These are phyloP conservation scores for Mortierella sp. DNA, from an alignment of 371 early-diverging fungal species.

Conservation along the genomic window DNA sequence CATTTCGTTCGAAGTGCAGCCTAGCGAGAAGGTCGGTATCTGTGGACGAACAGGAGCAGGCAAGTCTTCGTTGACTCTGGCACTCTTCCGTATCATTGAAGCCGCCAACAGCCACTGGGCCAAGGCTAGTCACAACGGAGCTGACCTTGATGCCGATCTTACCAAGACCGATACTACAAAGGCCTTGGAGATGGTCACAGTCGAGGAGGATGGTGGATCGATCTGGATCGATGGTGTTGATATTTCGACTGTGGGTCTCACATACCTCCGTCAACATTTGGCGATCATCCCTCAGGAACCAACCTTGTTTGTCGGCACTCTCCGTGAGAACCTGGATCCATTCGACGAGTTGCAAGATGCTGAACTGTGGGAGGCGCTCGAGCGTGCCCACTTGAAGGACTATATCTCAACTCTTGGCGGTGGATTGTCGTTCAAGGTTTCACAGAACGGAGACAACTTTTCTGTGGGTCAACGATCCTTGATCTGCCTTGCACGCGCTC, in stretches of 20 bases:
- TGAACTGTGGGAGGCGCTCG: slow-evolving; percentile 73
- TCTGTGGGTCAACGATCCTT: slow-evolving; percentile 78
- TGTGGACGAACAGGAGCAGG: slow-evolving; percentile 74
- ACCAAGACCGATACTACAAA: not conserved
- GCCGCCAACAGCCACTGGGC: slow-evolving; percentile 55
- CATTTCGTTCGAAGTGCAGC: slow-evolving; percentile 61
- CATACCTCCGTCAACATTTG: slow-evolving; percentile 69
- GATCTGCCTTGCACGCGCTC: slow-evolving; percentile 72
- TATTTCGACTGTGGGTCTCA: slow-evolving; percentile 67
- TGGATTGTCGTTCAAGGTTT: slow-evolving; percentile 60
- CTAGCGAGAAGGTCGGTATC: slow-evolving; percentile 69
- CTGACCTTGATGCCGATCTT: slow-evolving; percentile 6
- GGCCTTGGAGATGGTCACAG: slow-evolving; percentile 31
- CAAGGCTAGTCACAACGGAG: slow-evolving; percentile 30
- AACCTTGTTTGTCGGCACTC: slow-evolving; percentile 67
- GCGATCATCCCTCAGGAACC: slow-evolving; percentile 82
- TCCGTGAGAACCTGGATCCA: slow-evolving; percentile 74
- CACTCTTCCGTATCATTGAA: slow-evolving; percentile 77
- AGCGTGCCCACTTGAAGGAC: slow-evolving; percentile 57
- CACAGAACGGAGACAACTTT: slow-evolving; percentile 69
- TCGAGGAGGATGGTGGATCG: slow-evolving; percentile 69
- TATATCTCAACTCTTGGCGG: slow-evolving; percentile 28
- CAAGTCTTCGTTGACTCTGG: slow-evolving; percentile 71
- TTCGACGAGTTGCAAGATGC: slow-evolving; percentile 66
- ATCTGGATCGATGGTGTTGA: slow-evolving; percentile 77